Conservation (phyloP, 1,284 basidiomycete genomes). For the Entoloma clypeatum region DNA sequence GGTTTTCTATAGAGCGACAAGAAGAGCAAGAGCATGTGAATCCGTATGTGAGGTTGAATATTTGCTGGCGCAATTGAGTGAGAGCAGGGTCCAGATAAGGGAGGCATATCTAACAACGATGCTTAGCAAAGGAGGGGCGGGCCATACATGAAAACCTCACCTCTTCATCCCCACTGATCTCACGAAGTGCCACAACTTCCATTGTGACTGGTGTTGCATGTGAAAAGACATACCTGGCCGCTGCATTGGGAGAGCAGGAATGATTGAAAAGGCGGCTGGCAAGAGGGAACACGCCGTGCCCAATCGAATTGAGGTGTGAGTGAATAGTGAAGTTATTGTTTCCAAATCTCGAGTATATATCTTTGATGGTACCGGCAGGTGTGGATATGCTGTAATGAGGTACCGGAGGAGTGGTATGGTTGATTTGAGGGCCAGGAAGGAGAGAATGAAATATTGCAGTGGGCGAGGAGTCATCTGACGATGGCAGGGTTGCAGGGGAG, state of each 20-base stretch:
- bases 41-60: constrained; percentile 59
- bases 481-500: constrained; percentile 22
- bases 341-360: constrained; percentile 55
- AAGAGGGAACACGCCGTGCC: constrained; percentile 67
- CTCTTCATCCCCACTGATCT: constrained; percentile 58
- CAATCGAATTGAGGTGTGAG: constrained; percentile 61
- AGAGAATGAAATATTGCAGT: constrained; percentile 45
- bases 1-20: constrained; percentile 41
- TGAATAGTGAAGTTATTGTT: constrained; percentile 78
- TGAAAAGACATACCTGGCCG: constrained; percentile 52
- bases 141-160: constrained; percentile 32
- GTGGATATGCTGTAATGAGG: no score
- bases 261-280: constrained; percentile 76
- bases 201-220: constrained; percentile 41
- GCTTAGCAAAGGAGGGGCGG: constrained; percentile 7
- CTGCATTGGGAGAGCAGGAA: constrained; percentile 70
- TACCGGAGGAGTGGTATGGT: constrained; percentile 29
- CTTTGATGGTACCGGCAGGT: constrained; percentile 24
- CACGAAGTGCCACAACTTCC: constrained; percentile 58
- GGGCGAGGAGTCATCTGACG: constrained; percentile 24
- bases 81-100: constrained; percentile 76
- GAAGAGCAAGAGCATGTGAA: constrained; percentile 62
- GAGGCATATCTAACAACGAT: constrained; percentile 51
- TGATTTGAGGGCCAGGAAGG: constrained; percentile 50
- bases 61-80: constrained; percentile 52